These are phyloP conservation scores for Pisolithus thermaeus DNA, from an alignment of 1,284 basidiomycete species.

Conservation along the genomic window DNA sequence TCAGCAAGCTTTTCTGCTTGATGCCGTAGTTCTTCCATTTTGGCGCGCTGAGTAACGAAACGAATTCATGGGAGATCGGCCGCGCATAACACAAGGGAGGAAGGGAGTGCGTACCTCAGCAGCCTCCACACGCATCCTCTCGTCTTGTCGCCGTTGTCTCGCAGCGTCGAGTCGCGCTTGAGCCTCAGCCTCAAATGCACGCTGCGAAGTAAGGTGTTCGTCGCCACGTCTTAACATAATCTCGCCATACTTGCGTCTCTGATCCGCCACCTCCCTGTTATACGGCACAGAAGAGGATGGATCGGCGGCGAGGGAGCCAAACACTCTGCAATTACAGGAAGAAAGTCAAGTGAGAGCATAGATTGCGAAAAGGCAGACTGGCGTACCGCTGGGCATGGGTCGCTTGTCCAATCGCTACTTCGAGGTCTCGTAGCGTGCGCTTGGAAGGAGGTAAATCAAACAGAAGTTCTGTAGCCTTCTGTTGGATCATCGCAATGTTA, in stretches of 20 bases:
- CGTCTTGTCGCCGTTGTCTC: conserved; percentile 60
- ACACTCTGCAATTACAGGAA: conserved; percentile 51
- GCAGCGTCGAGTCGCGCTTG: conserved; percentile 73
- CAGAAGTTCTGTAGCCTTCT: conserved; percentile 88
- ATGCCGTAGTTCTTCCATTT: conserved; percentile 50
- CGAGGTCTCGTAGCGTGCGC: conserved; percentile 74
- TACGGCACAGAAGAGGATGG: conserved; percentile 72
- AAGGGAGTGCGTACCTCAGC: conserved; percentile 42
- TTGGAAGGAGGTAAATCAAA: conserved; percentile 69
- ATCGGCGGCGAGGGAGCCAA: conserved; percentile 76
- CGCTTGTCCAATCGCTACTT: conserved; percentile 76
- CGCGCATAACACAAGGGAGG: neutral
- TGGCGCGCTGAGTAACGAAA: conserved; percentile 36
- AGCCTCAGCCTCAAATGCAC: conserved; percentile 68
- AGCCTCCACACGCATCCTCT: conserved; percentile 54
- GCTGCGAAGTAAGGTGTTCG: conserved; percentile 72
- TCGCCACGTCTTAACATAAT: conserved; percentile 76
- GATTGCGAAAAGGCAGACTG: neutral
- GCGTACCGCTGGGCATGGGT: conserved; percentile 80
- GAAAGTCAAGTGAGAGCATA: neutral
- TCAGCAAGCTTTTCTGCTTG: conserved; percentile 70
- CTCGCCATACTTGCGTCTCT: conserved; percentile 83
- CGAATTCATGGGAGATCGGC: conserved; percentile 2
- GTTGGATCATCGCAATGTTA: conserved; percentile 95
- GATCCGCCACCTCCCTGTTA: conserved; percentile 79